phyloP scores from a whole-genome alignment of 2,329 filamentous ascomycete genomes.

The Lojkania enalia region DNA sequence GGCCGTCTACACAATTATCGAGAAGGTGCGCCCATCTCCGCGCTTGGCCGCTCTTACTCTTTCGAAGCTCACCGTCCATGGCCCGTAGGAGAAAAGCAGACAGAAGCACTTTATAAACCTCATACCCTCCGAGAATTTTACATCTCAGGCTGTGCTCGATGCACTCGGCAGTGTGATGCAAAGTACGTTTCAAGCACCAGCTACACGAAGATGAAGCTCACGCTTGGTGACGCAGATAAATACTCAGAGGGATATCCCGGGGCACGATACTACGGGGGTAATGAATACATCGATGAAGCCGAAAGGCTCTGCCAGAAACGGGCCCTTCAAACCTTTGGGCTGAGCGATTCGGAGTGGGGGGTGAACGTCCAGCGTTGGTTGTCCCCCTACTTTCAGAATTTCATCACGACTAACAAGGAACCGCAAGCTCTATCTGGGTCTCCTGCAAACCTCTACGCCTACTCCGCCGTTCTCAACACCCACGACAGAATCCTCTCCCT shows the following conservation, averaged over 20 bases:
- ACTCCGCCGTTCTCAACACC: conserved; percentile 87
- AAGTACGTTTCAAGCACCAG: conserved; percentile 61
- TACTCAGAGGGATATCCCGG: conserved; percentile 99
- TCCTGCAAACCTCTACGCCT: conserved; percentile 78
- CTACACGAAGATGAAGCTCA: conserved; percentile 52
- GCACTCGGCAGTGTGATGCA: conserved; percentile 70
- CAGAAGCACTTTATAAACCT: conserved; percentile 99
- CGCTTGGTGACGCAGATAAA: conserved; percentile 67
- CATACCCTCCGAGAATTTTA: conserved; percentile 99
- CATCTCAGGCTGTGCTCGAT: conserved; percentile 96
- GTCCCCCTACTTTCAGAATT: background rate
- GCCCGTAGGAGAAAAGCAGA: conserved; percentile 79
- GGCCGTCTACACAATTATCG: conserved; percentile 82
- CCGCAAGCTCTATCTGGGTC: conserved; percentile 73
- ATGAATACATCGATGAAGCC: conserved; percentile 97
- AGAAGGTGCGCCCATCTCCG: conserved; percentile 66
- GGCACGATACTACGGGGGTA: conserved; percentile 98
- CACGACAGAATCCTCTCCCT: conserved; percentile 97
- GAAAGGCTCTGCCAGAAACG: conserved; percentile 94
- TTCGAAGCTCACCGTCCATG: conserved; percentile 22
- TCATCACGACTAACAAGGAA: conserved; percentile 18
- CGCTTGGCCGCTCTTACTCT: too few relatives aligned
- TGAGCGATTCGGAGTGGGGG: conserved; percentile 89
- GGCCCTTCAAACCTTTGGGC: conserved; percentile 86
- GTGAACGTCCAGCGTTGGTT: conserved; percentile 88